Evolutionary conservation across 192 early-diverging fungal genomes (phyloP).

Genomic region (Backusella liffmaniae): DNA sequence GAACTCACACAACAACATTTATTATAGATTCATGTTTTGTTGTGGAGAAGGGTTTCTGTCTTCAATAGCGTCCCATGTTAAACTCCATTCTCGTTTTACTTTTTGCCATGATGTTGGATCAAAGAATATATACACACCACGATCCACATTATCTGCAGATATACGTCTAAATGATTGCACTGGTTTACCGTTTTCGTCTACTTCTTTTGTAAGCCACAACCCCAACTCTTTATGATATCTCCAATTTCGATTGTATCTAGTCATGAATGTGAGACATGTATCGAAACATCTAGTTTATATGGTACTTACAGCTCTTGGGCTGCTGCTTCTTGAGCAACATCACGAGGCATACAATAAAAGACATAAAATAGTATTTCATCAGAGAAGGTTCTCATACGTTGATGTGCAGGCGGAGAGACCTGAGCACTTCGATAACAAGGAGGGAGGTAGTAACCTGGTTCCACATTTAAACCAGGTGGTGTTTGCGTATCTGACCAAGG

Average conservation of each 20-base stretch:
- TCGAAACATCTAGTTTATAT: neutral
- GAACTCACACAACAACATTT: neutral
- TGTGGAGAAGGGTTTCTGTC: slow-evolving; percentile 50
- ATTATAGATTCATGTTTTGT: slow-evolving; percentile 1
- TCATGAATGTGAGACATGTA: neutral
- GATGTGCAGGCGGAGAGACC: neutral
- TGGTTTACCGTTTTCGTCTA: slow-evolving; percentile 45
- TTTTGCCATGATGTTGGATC: slow-evolving; percentile 88
- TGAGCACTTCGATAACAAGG: neutral
- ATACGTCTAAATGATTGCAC: slow-evolving; percentile 47
- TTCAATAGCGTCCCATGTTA: slow-evolving; percentile 87
- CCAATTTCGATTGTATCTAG: slow-evolving; percentile 16
- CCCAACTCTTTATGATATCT: slow-evolving; percentile 3
- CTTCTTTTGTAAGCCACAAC: slow-evolving; percentile 43
- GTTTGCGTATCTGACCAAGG: slow-evolving; percentile 82
- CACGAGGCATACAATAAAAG: neutral
- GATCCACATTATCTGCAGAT: slow-evolving; percentile 58
- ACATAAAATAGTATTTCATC: slow-evolving; percentile 14
- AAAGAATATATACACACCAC: slow-evolving; percentile 89
- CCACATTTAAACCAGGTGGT: slow-evolving; percentile 57
- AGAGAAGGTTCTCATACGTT: neutral
- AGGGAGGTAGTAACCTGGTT: slow-evolving; percentile 5
- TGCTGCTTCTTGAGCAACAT: neutral
- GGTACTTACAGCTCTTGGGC: slow-evolving; percentile 5
- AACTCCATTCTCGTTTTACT: slow-evolving; percentile 85